These are phyloP conservation scores for Psilocybe tampanensis DNA, from an alignment of 768 basidiomycete genomes.

Conservation along the genomic window DNA sequence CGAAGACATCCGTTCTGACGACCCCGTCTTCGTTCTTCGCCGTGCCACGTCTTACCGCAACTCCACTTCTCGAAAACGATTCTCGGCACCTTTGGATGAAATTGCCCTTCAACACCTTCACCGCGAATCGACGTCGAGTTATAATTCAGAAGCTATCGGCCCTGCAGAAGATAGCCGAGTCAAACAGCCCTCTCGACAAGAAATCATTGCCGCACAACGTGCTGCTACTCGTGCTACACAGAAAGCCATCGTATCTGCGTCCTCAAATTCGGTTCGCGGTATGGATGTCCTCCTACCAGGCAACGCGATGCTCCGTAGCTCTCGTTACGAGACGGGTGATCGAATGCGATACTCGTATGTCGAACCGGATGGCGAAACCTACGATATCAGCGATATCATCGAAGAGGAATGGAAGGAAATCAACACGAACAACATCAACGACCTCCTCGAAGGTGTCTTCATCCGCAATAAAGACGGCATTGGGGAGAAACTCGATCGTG, in stretches of 20 bases:
- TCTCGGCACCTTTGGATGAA: slow-evolving; percentile 82
- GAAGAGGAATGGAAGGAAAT: slow-evolving; percentile 84
- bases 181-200: slow-evolving; percentile 65
- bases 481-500: slow-evolving; percentile 72
- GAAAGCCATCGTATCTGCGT: slow-evolving; percentile 78
- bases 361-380: slow-evolving; percentile 85
- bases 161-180: slow-evolving; percentile 25
- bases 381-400: slow-evolving; percentile 92
- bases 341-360: slow-evolving; percentile 93
- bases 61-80: slow-evolving; percentile 68
- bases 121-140: slow-evolving; percentile 68
- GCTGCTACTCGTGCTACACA: slow-evolving; percentile 85
- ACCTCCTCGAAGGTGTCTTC: slow-evolving; percentile 69
- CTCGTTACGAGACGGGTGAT: slow-evolving; percentile 69
- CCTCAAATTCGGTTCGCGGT: slow-evolving; percentile 82
- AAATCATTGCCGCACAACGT: slow-evolving; percentile 93
- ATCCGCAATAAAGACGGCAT: slow-evolving; percentile 59
- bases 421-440: slow-evolving; percentile 42
- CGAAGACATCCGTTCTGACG: slow-evolving; percentile 79
- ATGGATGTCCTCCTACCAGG: slow-evolving; percentile 88
- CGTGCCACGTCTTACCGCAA: slow-evolving; percentile 76
- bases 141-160: slow-evolving; percentile 47
- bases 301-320: slow-evolving; percentile 83
- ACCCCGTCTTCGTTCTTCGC: slow-evolving; percentile 90
- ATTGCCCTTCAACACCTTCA: slow-evolving; percentile 75